These are phyloP conservation scores for Cladophialophora exuberans DNA, from an alignment of 2,329 filamentous ascomycete species.

Conservation along the genomic window DNA sequence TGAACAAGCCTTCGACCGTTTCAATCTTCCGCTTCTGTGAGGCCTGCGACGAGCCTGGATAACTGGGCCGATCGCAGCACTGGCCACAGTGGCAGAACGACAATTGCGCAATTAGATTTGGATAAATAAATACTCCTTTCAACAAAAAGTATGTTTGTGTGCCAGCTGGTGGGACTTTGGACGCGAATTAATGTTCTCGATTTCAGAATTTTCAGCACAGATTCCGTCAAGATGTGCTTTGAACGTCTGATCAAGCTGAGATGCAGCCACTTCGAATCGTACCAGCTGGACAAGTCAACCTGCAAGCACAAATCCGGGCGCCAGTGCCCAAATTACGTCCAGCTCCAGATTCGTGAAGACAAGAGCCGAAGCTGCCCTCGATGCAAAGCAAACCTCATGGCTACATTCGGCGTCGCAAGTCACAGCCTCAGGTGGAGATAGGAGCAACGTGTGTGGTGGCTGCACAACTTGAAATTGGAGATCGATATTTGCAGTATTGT, in stretches of 20 bases:
- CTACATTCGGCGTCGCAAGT: conserved; percentile 32
- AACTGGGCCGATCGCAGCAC: conserved; percentile 30
- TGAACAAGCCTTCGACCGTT: conserved; percentile 35
- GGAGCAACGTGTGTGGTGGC: conserved; percentile 5
- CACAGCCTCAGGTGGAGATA: conserved; percentile 26
- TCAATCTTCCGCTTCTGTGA: conserved; percentile 35
- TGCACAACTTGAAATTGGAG: too few species aligned
- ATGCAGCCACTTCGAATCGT: conserved; percentile 33
- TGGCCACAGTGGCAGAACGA: conserved; percentile 11
- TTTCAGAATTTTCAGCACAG: not conserved
- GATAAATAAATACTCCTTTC: conserved; percentile 4
- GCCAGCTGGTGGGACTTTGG: not conserved
- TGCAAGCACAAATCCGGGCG: conserved; percentile 30
- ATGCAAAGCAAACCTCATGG: conserved; percentile 32
- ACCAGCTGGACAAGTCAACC: conserved; percentile 32
- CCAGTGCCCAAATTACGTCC: conserved; percentile 30
- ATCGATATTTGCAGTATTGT: too few species aligned
- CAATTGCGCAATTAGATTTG: conserved; percentile 6
- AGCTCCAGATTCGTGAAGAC: conserved; percentile 31
- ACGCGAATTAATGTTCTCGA: not conserved
- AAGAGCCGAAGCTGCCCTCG: conserved; percentile 32
- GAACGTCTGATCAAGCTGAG: conserved; percentile 31
- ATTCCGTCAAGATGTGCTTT: conserved; percentile 32
- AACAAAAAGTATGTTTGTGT: conserved; percentile 4
- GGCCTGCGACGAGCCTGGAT: conserved; percentile 36